Base-by-base conservation (phyloP, 1,284 basidiomycete genomes). In the Malassezia restricta region DNA sequence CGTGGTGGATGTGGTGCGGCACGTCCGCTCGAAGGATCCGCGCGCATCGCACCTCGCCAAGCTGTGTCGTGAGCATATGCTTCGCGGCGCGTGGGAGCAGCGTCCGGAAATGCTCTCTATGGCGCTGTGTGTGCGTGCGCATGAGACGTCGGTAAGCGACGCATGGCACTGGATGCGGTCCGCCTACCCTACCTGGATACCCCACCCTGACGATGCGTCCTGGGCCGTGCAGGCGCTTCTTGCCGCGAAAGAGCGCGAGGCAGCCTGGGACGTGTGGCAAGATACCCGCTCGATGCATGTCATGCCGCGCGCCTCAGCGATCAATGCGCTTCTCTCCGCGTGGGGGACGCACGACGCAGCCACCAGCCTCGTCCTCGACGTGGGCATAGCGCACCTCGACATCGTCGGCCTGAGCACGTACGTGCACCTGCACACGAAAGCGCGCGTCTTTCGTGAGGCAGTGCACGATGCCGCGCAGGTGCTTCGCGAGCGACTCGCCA, bases 161-260 rank as follows among this genome's bases (percentile, higher is more conserved):
- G 59, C 39, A 0, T 60, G 61, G 33, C 15, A 32, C 2, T 31
- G 47, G 12, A 47, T 64, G 3, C 55, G 58, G 6, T 42, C 44
- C 1, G 28, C 27, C 12, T 29, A 62, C 17, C 60, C 57, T 1
- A 42, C 59, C 8, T 64, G 59, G 57, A 37, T 29, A 29, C 52
- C 56, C 12, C 49, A 43, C 11, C 49, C 51, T 20, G 48, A 57
- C 39, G 58, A 62, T 12, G 61, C 57, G 56, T 56, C 54, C 32
- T 47, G 61, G 53, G 47, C 61, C 45, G 51, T 60, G 47, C 42
- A 42, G 20, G n/a, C 40, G 14, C 41, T 60, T 11, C 49, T 38
- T 6, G 9, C 33, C 33, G 47, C 47, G 15, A 35, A 15, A 15
- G 11, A 35, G 14, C 17, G 37, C 9, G 15, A 42, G 6, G 51